Evolutionary conservation across 495 filamentous ascomycete species (phyloP), one percentile per base, ranked within the genome.

Genomic region (Lichina pygmaea): DNA sequence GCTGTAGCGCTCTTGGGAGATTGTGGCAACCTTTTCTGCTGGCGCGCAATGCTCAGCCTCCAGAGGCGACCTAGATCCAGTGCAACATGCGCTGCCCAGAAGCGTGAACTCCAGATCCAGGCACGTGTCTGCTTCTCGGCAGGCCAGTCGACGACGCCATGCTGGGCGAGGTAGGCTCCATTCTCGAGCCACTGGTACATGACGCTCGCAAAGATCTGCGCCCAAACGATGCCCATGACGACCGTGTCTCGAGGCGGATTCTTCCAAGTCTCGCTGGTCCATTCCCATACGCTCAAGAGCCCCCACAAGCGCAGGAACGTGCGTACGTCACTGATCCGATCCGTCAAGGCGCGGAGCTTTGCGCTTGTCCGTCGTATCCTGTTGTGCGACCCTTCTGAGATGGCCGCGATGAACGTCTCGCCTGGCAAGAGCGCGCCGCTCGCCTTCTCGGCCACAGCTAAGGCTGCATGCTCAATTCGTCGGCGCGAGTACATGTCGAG

Each of bases 101-200:
- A 78, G 12, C 85, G 62, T 12, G 66, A 70, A 56, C 81, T 81
- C 81, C 79, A 91, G 34, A 75, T 53, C 58, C 69, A 74, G 57
- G 72, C 75, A 47, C 61, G 62, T 30, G 55, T 63, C 54, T 70
- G 63, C 44, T 58, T 57, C 45, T 65, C 53, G 6, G 69, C 66
- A 16, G 66, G 66, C 57, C 66, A 71, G 3, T 63, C 65, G 32
- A 92, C 53, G 0, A 93, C 66, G 13, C 72, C 71, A 52, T 82
- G 80, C 16, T 61, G 56, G 6, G 76, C 69, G 8, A 95, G 66
- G 61, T 79, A 93, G 8, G 77, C 78, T 6, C 66, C 72, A 58
- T 93, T 93, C 65, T 95, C 86, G 33, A 92, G 67, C 8, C 66
- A 55, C 59, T 94, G 86, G 62, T 78, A 85, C 6, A 66, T 50